These are phyloP conservation scores for Aspergillus aculeatinus DNA, from an alignment of 2,329 filamentous ascomycete species.

Conservation along the genomic window DNA sequence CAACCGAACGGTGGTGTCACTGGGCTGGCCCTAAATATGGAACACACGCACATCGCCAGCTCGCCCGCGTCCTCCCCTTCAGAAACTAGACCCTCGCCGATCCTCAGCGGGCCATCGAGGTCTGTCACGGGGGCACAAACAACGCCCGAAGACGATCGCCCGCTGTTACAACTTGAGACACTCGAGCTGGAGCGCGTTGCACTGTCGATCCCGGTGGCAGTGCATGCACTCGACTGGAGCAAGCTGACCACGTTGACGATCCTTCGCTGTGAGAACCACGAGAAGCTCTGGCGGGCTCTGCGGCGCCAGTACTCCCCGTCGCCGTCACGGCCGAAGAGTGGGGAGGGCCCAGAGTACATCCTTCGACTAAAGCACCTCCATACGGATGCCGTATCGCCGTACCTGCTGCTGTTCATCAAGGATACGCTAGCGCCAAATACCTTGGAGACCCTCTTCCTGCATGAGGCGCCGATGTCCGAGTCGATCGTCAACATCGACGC, in stretches of 20 bases:
- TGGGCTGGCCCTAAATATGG: not conserved
- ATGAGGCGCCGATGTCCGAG: conserved; percentile 60
- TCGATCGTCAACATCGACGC: conserved; percentile 65
- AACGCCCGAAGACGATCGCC: conserved; percentile 28
- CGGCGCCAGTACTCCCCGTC: conserved; percentile 59
- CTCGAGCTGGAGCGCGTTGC: conserved; percentile 74
- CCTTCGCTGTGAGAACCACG: conserved; percentile 69
- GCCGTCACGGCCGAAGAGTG: conserved; percentile 10
- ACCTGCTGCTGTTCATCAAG: conserved; percentile 71
- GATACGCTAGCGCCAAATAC: conserved; percentile 76
- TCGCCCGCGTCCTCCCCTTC: not conserved
- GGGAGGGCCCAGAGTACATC: conserved; percentile 50
- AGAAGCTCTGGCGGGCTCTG: conserved; percentile 72
- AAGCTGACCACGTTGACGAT: conserved; percentile 70
- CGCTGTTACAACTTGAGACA: conserved; percentile 62
- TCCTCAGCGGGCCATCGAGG: not conserved
- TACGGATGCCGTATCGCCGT: conserved; percentile 68
- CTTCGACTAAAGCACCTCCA: conserved; percentile 72
- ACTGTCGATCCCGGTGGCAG: conserved; percentile 69
- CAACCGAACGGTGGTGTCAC: not conserved
- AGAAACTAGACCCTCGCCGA: not conserved
- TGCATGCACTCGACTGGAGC: conserved; percentile 72
- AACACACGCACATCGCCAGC: not conserved
- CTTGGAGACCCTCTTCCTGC: conserved; percentile 75
- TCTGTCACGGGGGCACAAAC: not conserved